A percentile compares a stretch with the other conserved stretches of the same genome.
Evolutionary conservation across 495 filamentous ascomycete species (phyloP).

Genomic region (Podospora appendiculata): DNA sequence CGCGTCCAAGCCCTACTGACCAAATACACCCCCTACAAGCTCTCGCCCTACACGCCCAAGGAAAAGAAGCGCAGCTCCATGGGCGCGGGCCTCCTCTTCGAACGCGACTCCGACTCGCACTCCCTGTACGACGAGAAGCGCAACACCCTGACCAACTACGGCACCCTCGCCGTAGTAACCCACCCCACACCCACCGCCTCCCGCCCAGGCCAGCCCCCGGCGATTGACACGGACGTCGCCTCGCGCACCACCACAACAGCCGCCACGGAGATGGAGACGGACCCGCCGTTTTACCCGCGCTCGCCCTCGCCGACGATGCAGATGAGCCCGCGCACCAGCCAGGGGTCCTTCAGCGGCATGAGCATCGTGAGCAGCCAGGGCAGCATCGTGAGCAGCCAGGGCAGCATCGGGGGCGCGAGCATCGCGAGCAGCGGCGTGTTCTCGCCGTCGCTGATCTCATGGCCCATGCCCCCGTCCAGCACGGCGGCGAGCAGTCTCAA

Average conservation of each 20-base stretch:
- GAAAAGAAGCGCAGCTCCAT: constrained; percentile 22
- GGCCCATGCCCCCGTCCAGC: constrained; percentile 18
- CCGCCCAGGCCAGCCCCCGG: not conserved
- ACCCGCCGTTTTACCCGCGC: constrained; percentile 6
- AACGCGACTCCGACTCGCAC: constrained; percentile 5
- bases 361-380: constrained; percentile 22
- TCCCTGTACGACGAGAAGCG: constrained; percentile 5
- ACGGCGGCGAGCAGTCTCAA: constrained; percentile 1
- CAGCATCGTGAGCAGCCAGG: constrained; percentile 13
- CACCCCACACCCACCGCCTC: constrained; percentile 5
- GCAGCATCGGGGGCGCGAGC: constrained; percentile 14
- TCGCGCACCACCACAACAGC: not conserved
- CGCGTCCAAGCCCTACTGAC: constrained; percentile 16
- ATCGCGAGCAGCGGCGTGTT: constrained; percentile 20
- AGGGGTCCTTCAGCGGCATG: constrained; percentile 11
- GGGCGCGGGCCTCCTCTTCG: constrained; percentile 17
- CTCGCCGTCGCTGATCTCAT: constrained; percentile 17
- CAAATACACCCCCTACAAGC: constrained; percentile 19
- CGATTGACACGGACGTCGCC: constrained; percentile 1
- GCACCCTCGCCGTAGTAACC: constrained; percentile 6
- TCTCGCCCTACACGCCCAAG: constrained; percentile 11
- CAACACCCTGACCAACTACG: constrained; percentile 8
- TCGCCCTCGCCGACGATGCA: constrained; percentile 9
- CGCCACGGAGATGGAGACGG: constrained; percentile 5
- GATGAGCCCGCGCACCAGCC: constrained; percentile 7